Percentiles rank a stretch among this genome's conserved stretches.
Evolutionary conservation across 78 protist genomes (phyloP).

Genomic region (Bodo saltans): DNA sequence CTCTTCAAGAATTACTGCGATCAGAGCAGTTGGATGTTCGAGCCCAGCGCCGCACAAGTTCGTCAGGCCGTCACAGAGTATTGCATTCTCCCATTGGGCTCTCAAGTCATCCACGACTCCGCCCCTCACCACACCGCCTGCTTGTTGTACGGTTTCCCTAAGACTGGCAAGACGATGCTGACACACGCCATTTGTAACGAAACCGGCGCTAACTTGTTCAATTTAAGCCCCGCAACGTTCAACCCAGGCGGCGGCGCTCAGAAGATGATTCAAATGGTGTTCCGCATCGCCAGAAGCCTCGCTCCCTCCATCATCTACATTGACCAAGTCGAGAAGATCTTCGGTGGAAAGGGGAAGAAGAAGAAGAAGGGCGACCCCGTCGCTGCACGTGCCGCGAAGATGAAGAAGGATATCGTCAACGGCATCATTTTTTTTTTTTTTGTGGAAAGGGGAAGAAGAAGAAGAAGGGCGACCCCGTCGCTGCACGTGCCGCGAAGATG

Average conservation of each 20-base stretch:
- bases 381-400: constrained; percentile 6
- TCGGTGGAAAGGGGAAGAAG: constrained; percentile 30
- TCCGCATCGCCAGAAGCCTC: constrained; percentile 20
- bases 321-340: constrained; percentile 32
- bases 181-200: constrained; percentile 41
- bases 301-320: constrained; percentile 37
- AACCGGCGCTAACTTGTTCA: constrained; percentile 39
- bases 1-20: constrained; percentile 5
- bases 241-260: constrained; percentile 8
- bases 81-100: constrained; percentile 49
- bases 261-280: constrained; percentile 1
- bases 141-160: constrained; percentile 32
- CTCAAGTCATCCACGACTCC: constrained; percentile 26
- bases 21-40: neutral
- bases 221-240: constrained; percentile 39
- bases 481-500: constrained; percentile 7
- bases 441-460: too few relatives aligned
- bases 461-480: neutral
- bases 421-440: too few relatives aligned
- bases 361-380: neutral
- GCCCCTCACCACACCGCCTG: neutral
- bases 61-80: constrained; percentile 40
- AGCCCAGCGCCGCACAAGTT: constrained; percentile 36
- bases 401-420: constrained; percentile 26
- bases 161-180: constrained; percentile 57